Conservation (phyloP, 371 early-diverging fungal species). For the Mortierella polycephala region DNA sequence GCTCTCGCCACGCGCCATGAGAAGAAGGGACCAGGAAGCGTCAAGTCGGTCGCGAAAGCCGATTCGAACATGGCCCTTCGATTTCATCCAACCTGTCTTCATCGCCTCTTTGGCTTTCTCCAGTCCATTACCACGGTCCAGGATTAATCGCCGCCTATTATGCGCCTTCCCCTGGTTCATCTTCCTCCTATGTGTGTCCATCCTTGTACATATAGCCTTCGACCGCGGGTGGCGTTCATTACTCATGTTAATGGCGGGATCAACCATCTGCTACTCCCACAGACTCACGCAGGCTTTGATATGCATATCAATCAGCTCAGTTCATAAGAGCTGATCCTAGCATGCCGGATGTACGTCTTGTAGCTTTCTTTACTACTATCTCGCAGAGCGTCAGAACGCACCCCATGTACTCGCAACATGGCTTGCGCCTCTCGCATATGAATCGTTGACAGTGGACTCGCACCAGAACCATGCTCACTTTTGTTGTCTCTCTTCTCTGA, state of each 20-base stretch:
- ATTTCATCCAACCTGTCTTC: conserved; percentile 7
- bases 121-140: conserved; percentile 12
- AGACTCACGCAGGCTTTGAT: conserved; percentile 6
- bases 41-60: neutral
- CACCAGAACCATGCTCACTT: too few relatives aligned
- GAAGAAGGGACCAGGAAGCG: too few relatives aligned
- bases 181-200: conserved; percentile 2
- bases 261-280: conserved; percentile 8
- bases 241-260: conserved; percentile 5
- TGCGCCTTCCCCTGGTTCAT: conserved; percentile 3
- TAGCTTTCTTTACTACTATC: conserved; percentile 8
- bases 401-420: conserved; percentile 3
- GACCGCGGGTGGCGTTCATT: conserved; percentile 10
- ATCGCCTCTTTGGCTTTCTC: conserved; percentile 6
- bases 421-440: neutral
- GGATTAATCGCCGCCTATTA: neutral
- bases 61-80: conserved; percentile 5
- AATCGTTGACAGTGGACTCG: too few relatives aligned
- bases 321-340: conserved; percentile 1
- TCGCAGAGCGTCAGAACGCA: conserved; percentile 5
- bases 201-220: conserved; percentile 6
- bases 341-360: conserved; percentile 5
- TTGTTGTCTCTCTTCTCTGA: too few relatives aligned
- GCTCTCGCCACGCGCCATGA: too few relatives aligned
- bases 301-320: conserved; percentile 11